Evolutionary conservation across 352 stramenopile genomes (phyloP), one percentile per base, ranked within the genome.

Genomic region (Pythium brachiatum): DNA sequence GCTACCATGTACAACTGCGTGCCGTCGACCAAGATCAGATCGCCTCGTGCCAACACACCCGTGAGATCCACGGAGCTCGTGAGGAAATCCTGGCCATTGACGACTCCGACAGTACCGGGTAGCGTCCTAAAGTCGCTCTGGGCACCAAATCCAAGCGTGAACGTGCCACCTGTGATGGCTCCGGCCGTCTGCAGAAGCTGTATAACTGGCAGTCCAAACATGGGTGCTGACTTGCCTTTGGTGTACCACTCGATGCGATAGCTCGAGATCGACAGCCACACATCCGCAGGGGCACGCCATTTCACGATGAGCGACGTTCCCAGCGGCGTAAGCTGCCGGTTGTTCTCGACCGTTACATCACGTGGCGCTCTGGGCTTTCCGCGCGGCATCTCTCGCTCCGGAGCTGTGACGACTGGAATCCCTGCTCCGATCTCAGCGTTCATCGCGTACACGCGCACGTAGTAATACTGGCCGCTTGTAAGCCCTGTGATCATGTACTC

Each of bases 61-160:
- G 93, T 97, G 26, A 98, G 72, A 62, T 98, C 95, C 2, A 70
- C 53, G 11, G 88, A 84, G 1, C 90, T 98, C n/a, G 85, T 80
- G 9, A 98, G 52, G 32, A 78, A 92, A 1, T 66, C 34, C 23
- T 83, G 69, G 7, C 76, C 69, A 8, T 89, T 57, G 0, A 92
- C 78, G 23, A 83, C 81, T 48, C 71, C 73, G 5, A 88, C 64
- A 0, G 72, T 75, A 11, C 83, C 86, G 2, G 83, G 83, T 7
- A 95, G 64, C 27, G 62, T 46, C 18, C 66, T 68, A 34, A 71
- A 80, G 9, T 75, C 57, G 15, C 20, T 62, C 20, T 43, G 15
- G 16, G 51, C 21, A 3, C 32, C 82, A 62, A 93, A 90, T 0
- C 70, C 81, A 13, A 95, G 64, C 2, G 81, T 79, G 52, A 94